Evolutionary conservation across 2,329 filamentous ascomycete genomes (phyloP).

Genomic region (Aspergillus calidoustus): DNA sequence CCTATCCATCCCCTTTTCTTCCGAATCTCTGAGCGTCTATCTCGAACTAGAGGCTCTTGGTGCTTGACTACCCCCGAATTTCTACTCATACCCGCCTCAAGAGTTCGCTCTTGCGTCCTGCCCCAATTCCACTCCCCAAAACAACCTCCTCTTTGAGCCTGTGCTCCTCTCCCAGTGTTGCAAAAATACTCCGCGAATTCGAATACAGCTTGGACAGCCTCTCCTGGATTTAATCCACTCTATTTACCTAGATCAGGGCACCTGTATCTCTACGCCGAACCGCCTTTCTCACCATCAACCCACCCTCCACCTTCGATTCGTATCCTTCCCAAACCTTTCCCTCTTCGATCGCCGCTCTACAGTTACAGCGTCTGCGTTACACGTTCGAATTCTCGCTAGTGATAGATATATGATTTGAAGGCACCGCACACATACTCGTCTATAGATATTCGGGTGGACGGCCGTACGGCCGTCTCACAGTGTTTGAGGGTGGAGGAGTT

Average conservation of each 20-base stretch:
- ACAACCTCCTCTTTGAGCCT: neutral
- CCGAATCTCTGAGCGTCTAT: neutral
- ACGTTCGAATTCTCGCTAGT: neutral
- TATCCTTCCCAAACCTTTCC: neutral
- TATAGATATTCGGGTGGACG: constrained; percentile 37
- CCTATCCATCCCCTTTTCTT: neutral
- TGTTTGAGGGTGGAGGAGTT: constrained; percentile 35
- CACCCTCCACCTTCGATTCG: neutral
- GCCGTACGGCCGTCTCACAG: constrained; percentile 43
- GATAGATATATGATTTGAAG: constrained; percentile 19
- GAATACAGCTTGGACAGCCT: neutral
- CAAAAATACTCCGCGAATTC: constrained; percentile 7
- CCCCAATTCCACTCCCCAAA: constrained; percentile 6
- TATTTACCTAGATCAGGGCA: neutral
- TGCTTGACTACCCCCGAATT: neutral
- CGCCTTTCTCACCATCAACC: neutral
- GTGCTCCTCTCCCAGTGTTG: constrained; percentile 4
- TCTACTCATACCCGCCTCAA: neutral
- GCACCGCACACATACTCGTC: constrained; percentile 18
- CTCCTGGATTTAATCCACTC: neutral
- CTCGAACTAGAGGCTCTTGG: neutral
- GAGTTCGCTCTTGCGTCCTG: constrained; percentile 7
- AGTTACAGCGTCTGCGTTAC: neutral
- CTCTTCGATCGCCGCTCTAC: neutral
- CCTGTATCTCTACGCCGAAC: neutral